These are phyloP conservation scores for Spathaspora boniae DNA, from an alignment of 805 yeast genomes.

Conservation along the genomic window DNA sequence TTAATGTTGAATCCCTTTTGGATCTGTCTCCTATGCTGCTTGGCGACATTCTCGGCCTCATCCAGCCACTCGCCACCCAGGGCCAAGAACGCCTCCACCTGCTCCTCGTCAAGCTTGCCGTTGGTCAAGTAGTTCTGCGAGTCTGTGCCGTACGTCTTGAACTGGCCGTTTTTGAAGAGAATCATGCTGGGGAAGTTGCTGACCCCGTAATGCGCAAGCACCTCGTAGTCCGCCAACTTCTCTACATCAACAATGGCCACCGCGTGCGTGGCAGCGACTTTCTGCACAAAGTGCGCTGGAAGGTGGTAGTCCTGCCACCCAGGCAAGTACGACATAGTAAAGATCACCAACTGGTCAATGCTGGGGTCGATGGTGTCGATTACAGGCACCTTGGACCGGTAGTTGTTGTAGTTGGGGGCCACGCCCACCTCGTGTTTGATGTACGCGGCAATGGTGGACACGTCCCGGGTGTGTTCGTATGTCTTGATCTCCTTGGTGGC, in stretches of 20 bases:
- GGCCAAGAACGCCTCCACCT: slow-evolving; percentile 12
- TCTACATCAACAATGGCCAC: slow-evolving; percentile 20
- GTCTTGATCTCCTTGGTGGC: slow-evolving; percentile 37
- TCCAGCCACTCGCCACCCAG: no score
- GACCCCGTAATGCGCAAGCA: slow-evolving; percentile 23
- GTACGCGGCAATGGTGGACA: slow-evolving; percentile 19
- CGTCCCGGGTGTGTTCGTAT: slow-evolving; percentile 23
- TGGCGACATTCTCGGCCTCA: no score
- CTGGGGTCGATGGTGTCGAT: slow-evolving; percentile 1
- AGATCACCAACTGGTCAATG: slow-evolving; percentile 20
- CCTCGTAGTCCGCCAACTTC: slow-evolving; percentile 13
- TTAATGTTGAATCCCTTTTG: no score
- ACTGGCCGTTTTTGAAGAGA: slow-evolving; percentile 22
- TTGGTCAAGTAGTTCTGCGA: slow-evolving; percentile 15
- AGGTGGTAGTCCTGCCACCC: slow-evolving; percentile 31
- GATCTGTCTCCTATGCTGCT: no score
- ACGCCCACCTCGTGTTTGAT: slow-evolving; percentile 16
- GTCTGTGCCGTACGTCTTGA: slow-evolving; percentile 22
- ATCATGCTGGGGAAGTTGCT: slow-evolving; percentile 31
- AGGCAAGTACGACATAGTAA: slow-evolving; percentile 18
- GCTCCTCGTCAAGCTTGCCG: slow-evolving; percentile 15
- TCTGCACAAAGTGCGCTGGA: slow-evolving; percentile 35
- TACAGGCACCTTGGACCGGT: slow-evolving; percentile 15
- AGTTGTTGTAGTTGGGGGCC: slow-evolving; percentile 21
- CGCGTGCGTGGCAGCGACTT: slow-evolving; percentile 16